Evolutionary conservation across 495 filamentous ascomycete species (phyloP).

Genomic region (Neurospora tetraspora): DNA sequence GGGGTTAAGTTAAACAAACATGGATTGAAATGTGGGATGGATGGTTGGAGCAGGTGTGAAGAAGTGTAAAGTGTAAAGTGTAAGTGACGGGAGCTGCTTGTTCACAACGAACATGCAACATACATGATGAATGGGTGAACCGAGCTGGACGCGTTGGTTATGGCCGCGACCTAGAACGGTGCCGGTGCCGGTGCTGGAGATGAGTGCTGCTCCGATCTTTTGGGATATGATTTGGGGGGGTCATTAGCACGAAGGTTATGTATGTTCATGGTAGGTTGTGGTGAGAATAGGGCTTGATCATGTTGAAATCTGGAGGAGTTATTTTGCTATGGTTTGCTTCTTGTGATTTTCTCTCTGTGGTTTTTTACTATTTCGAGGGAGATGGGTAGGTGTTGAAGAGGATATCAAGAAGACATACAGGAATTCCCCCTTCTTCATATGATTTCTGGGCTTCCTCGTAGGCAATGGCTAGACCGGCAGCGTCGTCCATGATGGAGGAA

Average conservation of each 20-base stretch:
- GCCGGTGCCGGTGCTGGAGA: slow-evolving; percentile 53
- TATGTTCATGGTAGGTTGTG: background rate
- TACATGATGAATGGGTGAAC: slow-evolving; percentile 68
- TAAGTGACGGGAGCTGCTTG: too few relatives aligned
- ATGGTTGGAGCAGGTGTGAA: too few relatives aligned
- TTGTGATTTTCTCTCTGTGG: background rate
- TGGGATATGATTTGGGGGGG: slow-evolving; percentile 8
- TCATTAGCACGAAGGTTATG: background rate
- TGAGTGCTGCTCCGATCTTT: slow-evolving; percentile 57
- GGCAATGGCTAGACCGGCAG: slow-evolving; percentile 49
- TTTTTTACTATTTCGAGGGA: background rate
- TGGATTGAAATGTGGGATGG: too few relatives aligned
- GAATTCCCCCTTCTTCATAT: slow-evolving; percentile 66
- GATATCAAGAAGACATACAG: slow-evolving; percentile 27
- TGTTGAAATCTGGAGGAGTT: background rate
- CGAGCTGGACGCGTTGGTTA: slow-evolving; percentile 73
- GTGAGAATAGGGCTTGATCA: background rate
- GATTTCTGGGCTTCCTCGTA: slow-evolving; percentile 66
- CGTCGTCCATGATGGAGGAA: slow-evolving; percentile 36
- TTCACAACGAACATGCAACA: too few relatives aligned
- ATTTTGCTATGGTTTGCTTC: background rate
- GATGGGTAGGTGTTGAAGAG: background rate
- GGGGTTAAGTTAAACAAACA: background rate
- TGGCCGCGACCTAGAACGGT: slow-evolving; percentile 70
- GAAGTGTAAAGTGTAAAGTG: too few relatives aligned